Evolutionary conservation across 352 stramenopile species (phyloP).

Genomic region (Globisporangium canariense): DNA sequence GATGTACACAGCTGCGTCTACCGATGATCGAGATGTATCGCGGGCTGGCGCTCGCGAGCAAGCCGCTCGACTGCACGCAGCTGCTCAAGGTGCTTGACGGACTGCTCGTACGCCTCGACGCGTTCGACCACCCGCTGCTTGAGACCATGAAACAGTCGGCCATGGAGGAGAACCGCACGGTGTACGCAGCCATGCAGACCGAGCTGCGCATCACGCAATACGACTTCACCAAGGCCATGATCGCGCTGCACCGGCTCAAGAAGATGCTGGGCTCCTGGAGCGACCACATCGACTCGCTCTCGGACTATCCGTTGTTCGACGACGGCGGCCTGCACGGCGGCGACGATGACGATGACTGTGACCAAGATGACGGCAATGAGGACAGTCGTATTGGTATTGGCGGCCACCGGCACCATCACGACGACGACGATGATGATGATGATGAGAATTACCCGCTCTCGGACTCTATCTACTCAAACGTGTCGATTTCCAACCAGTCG

Average conservation of each 20-base stretch:
- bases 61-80: constrained; percentile 56
- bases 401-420: too few species aligned
- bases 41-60: constrained; percentile 39
- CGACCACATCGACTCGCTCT: constrained; percentile 77
- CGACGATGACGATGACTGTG: constrained; percentile 6
- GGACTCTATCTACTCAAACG: constrained; percentile 64
- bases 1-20: constrained; percentile 42
- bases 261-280: constrained; percentile 60
- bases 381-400: constrained; percentile 2
- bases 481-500: constrained; percentile 37
- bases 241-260: constrained; percentile 71
- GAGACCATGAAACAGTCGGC: constrained; percentile 64
- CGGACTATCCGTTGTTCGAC: constrained; percentile 76
- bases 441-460: constrained; percentile 45
- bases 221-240: constrained; percentile 74
- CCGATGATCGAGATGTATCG: constrained; percentile 77
- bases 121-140: constrained; percentile 69
- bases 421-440: constrained; percentile 3
- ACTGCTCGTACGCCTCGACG: constrained; percentile 48
- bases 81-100: constrained; percentile 43
- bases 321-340: constrained; percentile 22
- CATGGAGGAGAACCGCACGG: constrained; percentile 67
- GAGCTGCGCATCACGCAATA: constrained; percentile 69
- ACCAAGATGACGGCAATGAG: constrained; percentile 20
- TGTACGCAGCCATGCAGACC: constrained; percentile 62